These are phyloP conservation scores for Sphagnum contortum DNA, from an alignment of 225 moss, liverwort and hornwort genomes.

Conservation along the genomic window DNA sequence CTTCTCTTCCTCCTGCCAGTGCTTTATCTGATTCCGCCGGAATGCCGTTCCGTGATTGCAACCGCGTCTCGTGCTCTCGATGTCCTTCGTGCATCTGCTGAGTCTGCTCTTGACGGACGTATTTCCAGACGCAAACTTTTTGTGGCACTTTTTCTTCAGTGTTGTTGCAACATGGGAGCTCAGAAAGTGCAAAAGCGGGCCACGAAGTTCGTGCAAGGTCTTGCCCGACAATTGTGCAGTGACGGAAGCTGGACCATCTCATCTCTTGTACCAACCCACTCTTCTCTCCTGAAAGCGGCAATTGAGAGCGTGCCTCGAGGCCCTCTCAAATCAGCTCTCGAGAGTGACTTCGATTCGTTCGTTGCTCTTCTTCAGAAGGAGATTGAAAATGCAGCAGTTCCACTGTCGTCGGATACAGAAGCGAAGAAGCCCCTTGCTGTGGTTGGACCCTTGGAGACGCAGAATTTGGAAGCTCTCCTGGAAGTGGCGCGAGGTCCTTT, in stretches of 20 bases:
- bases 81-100: too few species aligned
- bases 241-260: conserved; percentile 1
- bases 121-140: too few species aligned
- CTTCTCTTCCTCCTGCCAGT: too few species aligned
- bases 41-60: too few species aligned
- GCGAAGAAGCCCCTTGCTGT: neutral
- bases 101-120: too few species aligned
- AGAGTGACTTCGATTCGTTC: conserved; percentile 1
- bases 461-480: conserved; percentile 2
- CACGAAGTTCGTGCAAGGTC: conserved; percentile 2
- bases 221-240: conserved; percentile 7
- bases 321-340: conserved; percentile 2
- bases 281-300: conserved; percentile 3
- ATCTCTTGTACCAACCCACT: neutral
- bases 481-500: conserved; percentile 24
- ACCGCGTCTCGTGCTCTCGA: too few species aligned
- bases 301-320: conserved; percentile 1
- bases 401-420: neutral
- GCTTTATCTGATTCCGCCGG: too few species aligned
- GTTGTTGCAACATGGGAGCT: neutral
- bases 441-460: neutral
- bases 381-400: neutral
- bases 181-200: conserved; percentile 7
- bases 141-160: too few species aligned
- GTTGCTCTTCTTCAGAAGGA: conserved; percentile 1